These are phyloP conservation scores for Aspergillus affinis DNA, from an alignment of 495 filamentous ascomycete genomes.

Conservation along the genomic window DNA sequence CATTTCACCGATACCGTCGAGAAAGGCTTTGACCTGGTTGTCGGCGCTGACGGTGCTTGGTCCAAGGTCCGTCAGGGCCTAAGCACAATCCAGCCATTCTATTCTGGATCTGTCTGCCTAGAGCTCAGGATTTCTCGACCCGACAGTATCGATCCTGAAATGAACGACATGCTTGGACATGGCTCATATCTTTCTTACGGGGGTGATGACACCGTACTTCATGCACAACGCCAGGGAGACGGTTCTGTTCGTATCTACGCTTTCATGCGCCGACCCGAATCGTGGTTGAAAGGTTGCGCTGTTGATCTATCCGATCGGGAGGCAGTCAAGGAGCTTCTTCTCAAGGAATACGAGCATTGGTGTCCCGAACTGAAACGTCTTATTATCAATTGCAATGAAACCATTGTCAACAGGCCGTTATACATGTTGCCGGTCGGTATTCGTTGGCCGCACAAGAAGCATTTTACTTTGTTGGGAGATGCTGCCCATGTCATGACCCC, in stretches of 20 bases:
- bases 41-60: slow-evolving; percentile 67
- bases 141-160: slow-evolving; percentile 25
- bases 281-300: slow-evolving; percentile 28
- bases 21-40: slow-evolving; percentile 49
- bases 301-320: slow-evolving; percentile 24
- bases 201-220: slow-evolving; percentile 24
- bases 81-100: slow-evolving; percentile 47
- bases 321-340: slow-evolving; percentile 31
- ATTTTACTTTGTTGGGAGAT: slow-evolving; percentile 58
- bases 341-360: slow-evolving; percentile 34
- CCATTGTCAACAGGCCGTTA: slow-evolving; percentile 28
- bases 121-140: slow-evolving; percentile 21
- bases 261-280: slow-evolving; percentile 31
- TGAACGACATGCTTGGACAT: slow-evolving; percentile 25
- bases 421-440: slow-evolving; percentile 54
- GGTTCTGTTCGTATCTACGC: slow-evolving; percentile 43
- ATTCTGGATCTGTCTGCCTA: slow-evolving; percentile 42
- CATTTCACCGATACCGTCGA: slow-evolving; percentile 12
- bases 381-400: slow-evolving; percentile 37
- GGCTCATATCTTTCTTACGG: slow-evolving; percentile 30
- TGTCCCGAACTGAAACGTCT: slow-evolving; percentile 36
- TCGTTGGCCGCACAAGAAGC: slow-evolving; percentile 42
- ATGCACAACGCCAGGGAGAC: slow-evolving; percentile 32
- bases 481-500: slow-evolving; percentile 64
- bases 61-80: slow-evolving; percentile 50